Base-by-base conservation (phyloP, 345 rosid genomes). In the Eucalyptus erythrocorys region DNA sequence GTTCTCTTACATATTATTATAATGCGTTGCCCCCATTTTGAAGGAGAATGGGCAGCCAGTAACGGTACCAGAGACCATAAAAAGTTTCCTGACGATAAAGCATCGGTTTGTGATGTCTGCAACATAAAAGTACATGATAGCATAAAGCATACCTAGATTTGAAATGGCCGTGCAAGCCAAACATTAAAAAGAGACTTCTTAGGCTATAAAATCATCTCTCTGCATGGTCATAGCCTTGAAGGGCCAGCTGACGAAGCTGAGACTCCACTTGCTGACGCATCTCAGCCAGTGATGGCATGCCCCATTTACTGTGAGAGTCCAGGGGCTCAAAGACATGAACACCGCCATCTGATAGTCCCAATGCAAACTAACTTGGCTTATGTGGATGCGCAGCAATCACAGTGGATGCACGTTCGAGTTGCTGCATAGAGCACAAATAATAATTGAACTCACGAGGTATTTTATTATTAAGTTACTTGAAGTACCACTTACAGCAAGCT, bases 281-380 rank as follows among this genome's bases (percentile, higher is more conserved):
- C 93, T 97, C 99, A 15, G 92, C 92, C 21, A 97, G 98, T 79
- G 97, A 98, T 84, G 97, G 96, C 85, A 94, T 92, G 32, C 99
- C 99, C 99, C 99, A 97, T 93, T 95, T 97, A 79, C 96, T 96
- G 90, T 96, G 98, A 37, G 99, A 94, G 91, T 97, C 99, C 34
- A 96, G 94, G 61, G 99, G 99, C 93, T 97, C 99, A 84, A 96
- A 94, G 48, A 96, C 95, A 89, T 97, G 97, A 87, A 97, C 99
- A 57, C 98, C 98, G 7, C 99, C 99, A 91, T 97, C 99, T 17
- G 99, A 95, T 48, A 97, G 93, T 59, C 99, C 99, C 92, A 96
- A 88, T 1, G 99, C 99, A 92, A 97, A 95, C 92, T 97, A 95
- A 89, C 94, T 96, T 49, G 98, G 90, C 89, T 95, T 98, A 48